Evolutionary conservation across 768 basidiomycete genomes (phyloP), one percentile per base, ranked within the genome.

Genomic region (Crucibulum laeve): DNA sequence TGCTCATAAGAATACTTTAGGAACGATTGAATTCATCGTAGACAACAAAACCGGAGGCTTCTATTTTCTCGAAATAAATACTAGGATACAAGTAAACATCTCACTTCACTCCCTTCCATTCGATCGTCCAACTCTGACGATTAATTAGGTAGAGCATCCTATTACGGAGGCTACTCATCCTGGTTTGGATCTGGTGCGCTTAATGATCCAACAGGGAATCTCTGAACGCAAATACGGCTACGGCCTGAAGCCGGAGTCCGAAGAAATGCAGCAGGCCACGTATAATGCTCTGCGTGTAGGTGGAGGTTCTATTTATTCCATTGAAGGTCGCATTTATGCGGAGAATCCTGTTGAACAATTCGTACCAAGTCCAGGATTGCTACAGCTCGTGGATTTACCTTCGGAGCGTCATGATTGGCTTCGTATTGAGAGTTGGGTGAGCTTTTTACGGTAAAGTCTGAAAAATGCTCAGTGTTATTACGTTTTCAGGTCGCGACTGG

Each of bases 61-160:
- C 60, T 84, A 70, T 63, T 87, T 86, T 47, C 66, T 87, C 10
- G 84, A 87, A 57, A 79, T 86, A 76, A 86, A 87, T 48, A 80
- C 80, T 0, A 70, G 82, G 6, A 73, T 84, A 35, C 80, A 82
- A 54, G 79, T 70, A 41, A 23, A 43, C 40, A 53, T 28, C 30
- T n/a, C 22, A 7, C 37, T 38, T 28, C 22, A 26, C 18, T 21
- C 1, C 25, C 4, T 40, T n/a, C 3, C 18, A 17, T 18, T 4
- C 1, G 21, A 48, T 41, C 23, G 47, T 25, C 48, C 36, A 42
- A 40, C 18, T 17, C 8, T 41, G 6, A 7, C 25, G 1, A 14
- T 47, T 49, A 6, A n/a, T n/a, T 52, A 82, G 70, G 82, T 86
- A 14, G 84, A 86, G 58, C 84, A 87, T 47, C 69, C 79, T 1